Percentiles rank a stretch among this genome's conserved stretches.
phyloP scores from a whole-genome alignment of 2,329 filamentous ascomycete species.

The Drechslera avenae region DNA sequence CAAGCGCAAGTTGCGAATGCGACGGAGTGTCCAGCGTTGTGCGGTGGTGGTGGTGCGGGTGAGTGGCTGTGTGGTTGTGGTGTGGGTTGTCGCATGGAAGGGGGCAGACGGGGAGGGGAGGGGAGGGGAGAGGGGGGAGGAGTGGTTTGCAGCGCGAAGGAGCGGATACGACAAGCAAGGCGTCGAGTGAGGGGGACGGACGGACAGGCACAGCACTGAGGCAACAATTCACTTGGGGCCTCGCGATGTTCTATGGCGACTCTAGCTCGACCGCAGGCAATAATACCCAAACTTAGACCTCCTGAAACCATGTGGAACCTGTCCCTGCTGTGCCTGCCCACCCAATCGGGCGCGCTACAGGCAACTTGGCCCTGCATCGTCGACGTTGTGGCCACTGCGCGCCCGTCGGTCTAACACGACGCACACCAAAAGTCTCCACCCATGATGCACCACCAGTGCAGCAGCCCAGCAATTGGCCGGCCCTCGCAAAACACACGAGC shows the following conservation, averaged over 20 bases:
- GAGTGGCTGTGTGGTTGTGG: slow-evolving; percentile 13
- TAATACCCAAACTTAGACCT: slow-evolving; percentile 25
- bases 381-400: slow-evolving; percentile 24
- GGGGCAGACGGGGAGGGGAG: too few species aligned
- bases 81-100: neutral
- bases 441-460: slow-evolving; percentile 1
- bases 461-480: slow-evolving; percentile 5
- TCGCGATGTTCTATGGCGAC: slow-evolving; percentile 13
- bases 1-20: slow-evolving; percentile 27
- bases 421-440: neutral
- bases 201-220: slow-evolving; percentile 6
- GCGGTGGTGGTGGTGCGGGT: slow-evolving; percentile 1
- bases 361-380: slow-evolving; percentile 27
- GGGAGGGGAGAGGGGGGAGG: neutral
- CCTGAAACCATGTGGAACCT: slow-evolving; percentile 26
- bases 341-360: slow-evolving; percentile 24
- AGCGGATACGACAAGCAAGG: slow-evolving; percentile 35
- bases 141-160: slow-evolving; percentile 32
- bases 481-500: neutral
- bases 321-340: neutral
- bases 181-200: slow-evolving; percentile 12
- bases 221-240: slow-evolving; percentile 3
- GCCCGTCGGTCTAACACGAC: slow-evolving; percentile 15
- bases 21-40: too few species aligned
- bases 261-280: slow-evolving; percentile 12